These are phyloP conservation scores for Botrytis deweyae DNA, from an alignment of 2,329 filamentous ascomycete genomes.

Conservation along the genomic window DNA sequence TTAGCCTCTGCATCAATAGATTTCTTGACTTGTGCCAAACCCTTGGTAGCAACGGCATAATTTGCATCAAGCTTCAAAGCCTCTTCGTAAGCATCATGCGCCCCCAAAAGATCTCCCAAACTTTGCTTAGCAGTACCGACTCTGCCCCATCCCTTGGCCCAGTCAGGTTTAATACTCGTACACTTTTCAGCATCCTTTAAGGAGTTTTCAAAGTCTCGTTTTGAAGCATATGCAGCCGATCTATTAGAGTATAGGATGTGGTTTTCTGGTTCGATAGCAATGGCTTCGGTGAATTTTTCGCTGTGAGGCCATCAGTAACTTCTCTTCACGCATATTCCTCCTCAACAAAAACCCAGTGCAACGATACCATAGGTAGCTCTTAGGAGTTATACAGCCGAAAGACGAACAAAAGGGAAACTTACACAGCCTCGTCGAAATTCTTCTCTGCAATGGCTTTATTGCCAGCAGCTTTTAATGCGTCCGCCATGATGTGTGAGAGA, in stretches of 20 bases:
- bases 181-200: conserved; percentile 90
- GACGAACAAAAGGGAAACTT: conserved; percentile 46
- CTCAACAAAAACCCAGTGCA: background rate
- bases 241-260: conserved; percentile 98
- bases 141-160: conserved; percentile 93
- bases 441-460: conserved; percentile 98
- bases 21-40: conserved; percentile 79
- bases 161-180: conserved; percentile 92
- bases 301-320: conserved; percentile 48
- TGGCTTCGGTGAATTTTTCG: conserved; percentile 92
- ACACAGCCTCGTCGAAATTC: conserved; percentile 96
- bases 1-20: conserved; percentile 78
- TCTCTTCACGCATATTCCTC: background rate
- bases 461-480: conserved; percentile 84
- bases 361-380: background rate
- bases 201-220: conserved; percentile 82
- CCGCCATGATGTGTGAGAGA: conserved; percentile 46
- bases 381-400: conserved; percentile 12
- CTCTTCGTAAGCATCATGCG: conserved; percentile 87
- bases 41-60: conserved; percentile 91
- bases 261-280: conserved; percentile 81
- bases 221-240: conserved; percentile 82
- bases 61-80: conserved; percentile 89
- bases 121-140: conserved; percentile 92
- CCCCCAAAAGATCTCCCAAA: conserved; percentile 77